Evolutionary conservation across 768 basidiomycete genomes (phyloP).

Genomic region (Lentinus tigrinus): DNA sequence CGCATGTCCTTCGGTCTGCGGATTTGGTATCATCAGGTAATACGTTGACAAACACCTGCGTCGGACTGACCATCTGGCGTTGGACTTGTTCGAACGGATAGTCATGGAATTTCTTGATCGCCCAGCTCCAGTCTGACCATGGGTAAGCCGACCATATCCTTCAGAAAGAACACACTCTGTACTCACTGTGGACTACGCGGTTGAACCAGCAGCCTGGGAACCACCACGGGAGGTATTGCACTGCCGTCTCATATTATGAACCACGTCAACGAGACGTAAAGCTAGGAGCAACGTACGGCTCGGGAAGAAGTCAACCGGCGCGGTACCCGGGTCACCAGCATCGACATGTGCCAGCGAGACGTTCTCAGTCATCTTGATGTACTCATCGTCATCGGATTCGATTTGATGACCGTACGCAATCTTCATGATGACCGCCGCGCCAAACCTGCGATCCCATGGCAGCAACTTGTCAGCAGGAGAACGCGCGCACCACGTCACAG

Average conservation of each 20-base stretch:
- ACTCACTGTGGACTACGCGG: constrained; percentile 16
- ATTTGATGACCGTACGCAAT: constrained; percentile 21
- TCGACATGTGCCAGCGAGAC: constrained; percentile 14
- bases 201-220: constrained; percentile 20
- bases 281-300: constrained; percentile 3
- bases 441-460: neutral
- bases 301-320: constrained; percentile 17
- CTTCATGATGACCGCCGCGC: constrained; percentile 18
- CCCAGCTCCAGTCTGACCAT: constrained; percentile 14
- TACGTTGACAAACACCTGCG: neutral
- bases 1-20: constrained; percentile 5
- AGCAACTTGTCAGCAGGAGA: neutral
- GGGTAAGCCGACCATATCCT: neutral
- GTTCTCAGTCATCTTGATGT: constrained; percentile 18
- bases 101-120: constrained; percentile 13
- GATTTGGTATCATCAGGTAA: neutral
- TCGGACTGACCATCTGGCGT: constrained; percentile 7
- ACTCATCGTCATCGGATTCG: constrained; percentile 12
- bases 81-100: constrained; percentile 15
- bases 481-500: neutral
- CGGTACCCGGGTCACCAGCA: constrained; percentile 17
- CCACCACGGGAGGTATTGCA: constrained; percentile 19
- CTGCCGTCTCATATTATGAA: neutral
- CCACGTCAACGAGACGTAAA: neutral
- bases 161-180: too few species aligned